Base-by-base conservation (phyloP, 352 stramenopile genomes). In the Phytophthora foliorum region DNA sequence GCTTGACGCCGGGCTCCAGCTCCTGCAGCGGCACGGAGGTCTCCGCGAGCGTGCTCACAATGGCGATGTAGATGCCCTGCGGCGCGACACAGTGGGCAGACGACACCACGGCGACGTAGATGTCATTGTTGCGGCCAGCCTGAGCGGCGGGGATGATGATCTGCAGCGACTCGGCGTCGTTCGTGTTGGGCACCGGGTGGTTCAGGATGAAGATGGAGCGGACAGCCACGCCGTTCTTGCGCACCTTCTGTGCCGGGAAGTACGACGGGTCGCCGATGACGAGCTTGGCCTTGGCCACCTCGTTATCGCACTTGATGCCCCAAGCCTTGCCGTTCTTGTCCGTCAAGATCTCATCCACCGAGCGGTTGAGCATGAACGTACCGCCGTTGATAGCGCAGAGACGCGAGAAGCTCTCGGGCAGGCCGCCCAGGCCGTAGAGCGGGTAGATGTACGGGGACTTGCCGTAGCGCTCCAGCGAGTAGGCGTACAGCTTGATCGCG, bases 371-470 rank as follows among this genome's bases (percentile, higher is more conserved):
- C 98, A 99, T 99, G 75, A 99, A 99, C 42, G 97, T 99, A 68
- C 98, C 97, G 59, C 98, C 98, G 82, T 99, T 96, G 78, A 99
- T 99, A 19, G 98, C 98, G 70, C 97, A 99, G 7, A 99, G 93
- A 42, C 98, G 94, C 62, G 97, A 99, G 80, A 99, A 99, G 57
- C 97, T 98, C 82, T 99, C 98, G 6, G 98, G 98, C 42, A 99
- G 84, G 25, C 97, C 97, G 36, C 97, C 97, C 39, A 99, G 89
- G 46, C 98, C 98, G 79, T 99, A 99, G 45, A 99, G 92, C 51
- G 98, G 98, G 84, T 99, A 99, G 68, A 99, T 99, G 89, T 99
- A 99, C 45, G 98, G 98, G 44, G 89, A 98, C 74, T 98, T 99
- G 74, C 95, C 95, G 67, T 98, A 98, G 53, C 96, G 84, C 61